Conservation (phyloP, 192 early-diverging fungal genomes). For the Chytriomyces sp. region DNA sequence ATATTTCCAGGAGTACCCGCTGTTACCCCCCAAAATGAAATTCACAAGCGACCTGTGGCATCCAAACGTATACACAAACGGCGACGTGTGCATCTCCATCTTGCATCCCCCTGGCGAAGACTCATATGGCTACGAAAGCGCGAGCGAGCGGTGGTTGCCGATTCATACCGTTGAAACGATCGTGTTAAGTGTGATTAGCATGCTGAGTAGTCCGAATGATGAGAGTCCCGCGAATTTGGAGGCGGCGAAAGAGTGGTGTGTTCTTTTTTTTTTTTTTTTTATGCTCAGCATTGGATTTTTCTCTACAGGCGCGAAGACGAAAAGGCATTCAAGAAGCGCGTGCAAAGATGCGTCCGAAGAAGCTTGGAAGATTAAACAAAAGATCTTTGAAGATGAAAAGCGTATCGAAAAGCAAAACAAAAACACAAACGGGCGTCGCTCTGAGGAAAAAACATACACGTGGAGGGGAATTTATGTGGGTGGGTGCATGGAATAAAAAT, state of each 20-base stretch:
- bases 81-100: slow-evolving; percentile 96
- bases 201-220: slow-evolving; percentile 92
- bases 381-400: too few species aligned
- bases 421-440: too few species aligned
- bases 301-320: slow-evolving; percentile 31
- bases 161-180: slow-evolving; percentile 95
- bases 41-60: slow-evolving; percentile 89
- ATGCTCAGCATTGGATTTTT: too few species aligned
- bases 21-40: slow-evolving; percentile 85
- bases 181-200: slow-evolving; percentile 85
- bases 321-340: slow-evolving; percentile 74
- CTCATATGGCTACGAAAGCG: slow-evolving; percentile 87
- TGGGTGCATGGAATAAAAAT: too few species aligned
- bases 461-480: too few species aligned
- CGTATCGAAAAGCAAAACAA: too few species aligned
- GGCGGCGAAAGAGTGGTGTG: slow-evolving; percentile 70
- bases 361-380: slow-evolving; percentile 55
- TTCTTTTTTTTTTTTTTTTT: neutral
- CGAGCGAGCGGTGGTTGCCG: slow-evolving; percentile 93
- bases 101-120: slow-evolving; percentile 85
- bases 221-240: slow-evolving; percentile 95
- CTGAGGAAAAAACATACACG: too few species aligned
- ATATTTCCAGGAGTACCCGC: slow-evolving; percentile 72
- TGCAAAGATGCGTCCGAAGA: slow-evolving; percentile 63
- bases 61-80: slow-evolving; percentile 88